These are phyloP conservation scores for Xanthoceras sorbifolium DNA, from an alignment of 345 rosid species.

Conservation along the genomic window DNA sequence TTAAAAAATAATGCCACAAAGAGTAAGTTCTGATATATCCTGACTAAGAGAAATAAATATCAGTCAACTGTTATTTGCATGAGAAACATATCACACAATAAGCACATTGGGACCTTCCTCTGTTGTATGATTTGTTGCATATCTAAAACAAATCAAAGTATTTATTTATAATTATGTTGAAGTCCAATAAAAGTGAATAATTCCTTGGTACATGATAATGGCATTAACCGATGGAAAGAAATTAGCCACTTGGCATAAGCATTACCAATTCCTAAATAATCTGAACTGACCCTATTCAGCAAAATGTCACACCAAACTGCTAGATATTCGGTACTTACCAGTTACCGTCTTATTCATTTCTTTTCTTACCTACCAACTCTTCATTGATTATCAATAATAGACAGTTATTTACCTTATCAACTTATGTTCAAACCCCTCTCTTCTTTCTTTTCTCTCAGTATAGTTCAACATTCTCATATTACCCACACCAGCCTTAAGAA, in stretches of 20 bases:
- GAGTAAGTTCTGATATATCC: neutral
- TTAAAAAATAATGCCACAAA: neutral
- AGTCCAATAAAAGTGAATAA: neutral
- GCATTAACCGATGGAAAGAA: neutral
- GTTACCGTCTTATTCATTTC: neutral
- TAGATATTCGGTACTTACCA: neutral
- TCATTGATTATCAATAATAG: neutral
- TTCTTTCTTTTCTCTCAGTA: neutral
- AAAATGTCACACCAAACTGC: neutral
- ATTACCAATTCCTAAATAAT: neutral
- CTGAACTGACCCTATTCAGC: neutral
- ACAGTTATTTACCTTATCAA: too few species aligned
- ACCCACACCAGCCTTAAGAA: neutral
- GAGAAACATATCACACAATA: neutral
- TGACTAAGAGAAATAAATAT: neutral
- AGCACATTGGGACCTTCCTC: neutral
- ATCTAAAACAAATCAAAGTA: neutral
- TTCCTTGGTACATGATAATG: neutral
- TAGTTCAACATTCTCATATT: neutral
- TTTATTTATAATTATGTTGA: neutral
- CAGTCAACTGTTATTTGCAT: neutral
- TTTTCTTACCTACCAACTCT: neutral
- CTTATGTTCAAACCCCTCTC: too few species aligned
- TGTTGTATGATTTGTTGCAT: neutral
- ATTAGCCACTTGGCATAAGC: neutral